Evolutionary conservation across 106 monocot species (phyloP).

Genomic region (Amphibolis antarctica): DNA sequence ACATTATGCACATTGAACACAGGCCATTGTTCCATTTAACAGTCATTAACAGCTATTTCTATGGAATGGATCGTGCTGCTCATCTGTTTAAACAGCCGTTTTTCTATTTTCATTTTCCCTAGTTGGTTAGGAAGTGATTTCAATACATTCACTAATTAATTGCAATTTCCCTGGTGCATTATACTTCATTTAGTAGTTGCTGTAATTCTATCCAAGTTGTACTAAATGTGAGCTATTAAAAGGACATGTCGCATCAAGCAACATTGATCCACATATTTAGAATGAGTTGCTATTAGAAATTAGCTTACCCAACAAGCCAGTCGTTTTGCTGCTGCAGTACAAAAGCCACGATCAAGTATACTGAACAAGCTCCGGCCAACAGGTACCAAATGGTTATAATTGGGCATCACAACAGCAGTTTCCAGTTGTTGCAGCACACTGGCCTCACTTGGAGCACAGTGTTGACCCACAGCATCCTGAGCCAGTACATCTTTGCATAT

Average conservation of each 20-base stretch:
- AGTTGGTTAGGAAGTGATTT: no score
- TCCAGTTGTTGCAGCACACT: constrained; percentile 93
- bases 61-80: no score
- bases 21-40: no score
- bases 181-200: no score
- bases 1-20: no score
- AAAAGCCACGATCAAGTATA: constrained; percentile 65
- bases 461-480: constrained; percentile 53
- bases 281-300: background rate
- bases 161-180: no score
- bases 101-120: no score
- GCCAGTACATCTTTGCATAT: constrained; percentile 74
- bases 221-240: no score
- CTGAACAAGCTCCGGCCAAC: constrained; percentile 51
- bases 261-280: background rate
- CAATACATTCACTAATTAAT: no score
- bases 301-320: constrained; percentile 97
- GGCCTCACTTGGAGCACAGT: constrained; percentile 88
- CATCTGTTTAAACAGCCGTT: no score
- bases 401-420: constrained; percentile 78
- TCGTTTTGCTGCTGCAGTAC: constrained; percentile 81
- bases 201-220: no score
- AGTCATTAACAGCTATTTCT: no score
- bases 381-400: constrained; percentile 86
- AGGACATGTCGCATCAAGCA: background rate